Evolutionary conservation across 345 rosid genomes (phyloP), one percentile per base, ranked within the genome.

Genomic region (Arabis alpina): DNA sequence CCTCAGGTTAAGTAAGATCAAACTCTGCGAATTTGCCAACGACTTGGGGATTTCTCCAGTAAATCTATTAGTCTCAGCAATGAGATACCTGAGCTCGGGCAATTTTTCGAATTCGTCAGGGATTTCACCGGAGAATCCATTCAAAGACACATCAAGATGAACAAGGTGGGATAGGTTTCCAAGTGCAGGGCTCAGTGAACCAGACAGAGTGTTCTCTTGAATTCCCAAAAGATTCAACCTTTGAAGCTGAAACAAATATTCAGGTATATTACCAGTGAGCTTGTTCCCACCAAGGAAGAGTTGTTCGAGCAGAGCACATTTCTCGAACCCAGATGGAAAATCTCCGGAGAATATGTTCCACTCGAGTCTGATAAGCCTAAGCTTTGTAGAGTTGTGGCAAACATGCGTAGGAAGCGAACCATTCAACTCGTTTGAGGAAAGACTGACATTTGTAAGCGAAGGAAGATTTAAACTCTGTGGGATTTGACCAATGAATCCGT

Each of bases 31-130:
- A 71, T 70, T 86, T 5, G 86, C 72, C 71, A 90, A 51, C 4
- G 93, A 80, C 34, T 2, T 8, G 23, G 93, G 91, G 47, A 89
- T 78, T 4, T 63, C 58, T 45, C 93, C 89, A n/a, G 8, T 32
- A 62, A 89, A 85, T 3, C 10, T n/a, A 53, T 90, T 90, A 14
- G 74, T 37, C 11, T 72, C 50, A 8, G 83, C 88, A 10, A 80
- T 0, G 10, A 88, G 71, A 70, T 10, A 56, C 43, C 63, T 28
- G 23, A 90, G 66, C 16, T 59, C 48, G 3, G 57, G 5, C 7
- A 86, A 28, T 14, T 39, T 50, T 25, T 41, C 9, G 68, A 90
- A 90, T 30, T 80, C 83, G 30, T 88, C 85, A 8, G 92, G 90
- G 49, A 90, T 72, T 39, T 23, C 72, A 36, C 87, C 90, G 4